These are phyloP conservation scores for Boletus rex-veris DNA, from an alignment of 768 basidiomycete genomes.

Conservation along the genomic window DNA sequence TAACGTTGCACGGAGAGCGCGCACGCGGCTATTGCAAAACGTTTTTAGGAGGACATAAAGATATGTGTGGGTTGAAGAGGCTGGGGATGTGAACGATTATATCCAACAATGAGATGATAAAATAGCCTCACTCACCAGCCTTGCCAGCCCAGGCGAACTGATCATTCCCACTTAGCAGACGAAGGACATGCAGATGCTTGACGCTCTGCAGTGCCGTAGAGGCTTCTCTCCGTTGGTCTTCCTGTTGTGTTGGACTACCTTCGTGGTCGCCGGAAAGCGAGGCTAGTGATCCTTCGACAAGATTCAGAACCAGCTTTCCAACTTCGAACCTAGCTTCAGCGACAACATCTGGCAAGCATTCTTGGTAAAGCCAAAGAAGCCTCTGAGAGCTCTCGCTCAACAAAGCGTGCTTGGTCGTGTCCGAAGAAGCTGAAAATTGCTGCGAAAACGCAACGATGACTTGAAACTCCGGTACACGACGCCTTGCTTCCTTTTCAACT, in stretches of 20 bases:
- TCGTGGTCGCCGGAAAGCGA: constrained; percentile 13
- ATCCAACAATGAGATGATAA: neutral
- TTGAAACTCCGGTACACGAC: constrained; percentile 80
- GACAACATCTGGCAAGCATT: constrained; percentile 66
- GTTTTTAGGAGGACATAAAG: constrained; percentile 70
- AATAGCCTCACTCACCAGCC: constrained; percentile 48
- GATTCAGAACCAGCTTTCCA: constrained; percentile 65
- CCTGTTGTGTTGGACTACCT: constrained; percentile 5
- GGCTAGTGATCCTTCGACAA: constrained; percentile 33
- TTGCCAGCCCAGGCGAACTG: constrained; percentile 79
- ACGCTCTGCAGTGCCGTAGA: constrained; percentile 44
- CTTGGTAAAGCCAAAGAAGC: constrained; percentile 83
- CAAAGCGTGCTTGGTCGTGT: constrained; percentile 50
- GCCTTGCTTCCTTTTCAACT: constrained; percentile 70
- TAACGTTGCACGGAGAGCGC: constrained; percentile 52
- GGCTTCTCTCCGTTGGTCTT: constrained; percentile 14
- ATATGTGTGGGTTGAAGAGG: constrained; percentile 55
- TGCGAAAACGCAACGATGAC: constrained; percentile 84
- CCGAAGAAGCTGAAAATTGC: constrained; percentile 33
- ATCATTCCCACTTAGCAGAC: constrained; percentile 69
- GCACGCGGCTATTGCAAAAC: constrained; percentile 47
- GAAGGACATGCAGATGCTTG: constrained; percentile 73
- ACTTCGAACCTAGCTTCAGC: constrained; percentile 83
- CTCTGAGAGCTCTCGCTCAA: constrained; percentile 78
- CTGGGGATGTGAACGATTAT: constrained; percentile 19